phyloP scores from a whole-genome alignment of 305 asterid genomes.

The Caryopteris hybrid region DNA sequence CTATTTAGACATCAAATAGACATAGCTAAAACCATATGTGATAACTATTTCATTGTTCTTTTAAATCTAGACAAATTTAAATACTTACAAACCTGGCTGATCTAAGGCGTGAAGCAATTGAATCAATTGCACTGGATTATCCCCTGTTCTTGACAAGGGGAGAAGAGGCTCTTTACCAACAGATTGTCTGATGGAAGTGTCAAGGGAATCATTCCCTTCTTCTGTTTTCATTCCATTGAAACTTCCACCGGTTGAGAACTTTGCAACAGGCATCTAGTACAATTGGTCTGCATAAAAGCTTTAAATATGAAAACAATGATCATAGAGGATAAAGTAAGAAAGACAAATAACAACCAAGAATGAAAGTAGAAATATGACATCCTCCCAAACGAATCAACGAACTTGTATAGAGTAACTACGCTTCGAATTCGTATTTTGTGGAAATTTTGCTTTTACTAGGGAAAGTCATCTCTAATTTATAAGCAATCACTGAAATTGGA shows the following conservation, averaged over 20 bases:
- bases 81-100: constrained; percentile 64
- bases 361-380: neutral
- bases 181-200: constrained; percentile 61
- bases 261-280: constrained; percentile 64
- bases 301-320: neutral
- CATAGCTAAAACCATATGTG: no score
- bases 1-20: neutral
- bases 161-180: constrained; percentile 65
- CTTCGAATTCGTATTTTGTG: neutral
- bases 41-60: neutral
- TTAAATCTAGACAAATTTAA: neutral
- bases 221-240: constrained; percentile 60
- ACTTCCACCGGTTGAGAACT: constrained; percentile 47
- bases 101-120: constrained; percentile 78
- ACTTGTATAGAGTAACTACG: neutral
- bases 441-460: neutral
- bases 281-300: constrained; percentile 35
- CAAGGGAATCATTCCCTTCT: constrained; percentile 64
- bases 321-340: neutral
- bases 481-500: neutral
- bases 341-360: neutral
- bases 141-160: constrained; percentile 70
- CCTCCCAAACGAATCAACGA: neutral
- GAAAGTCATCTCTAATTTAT: neutral
- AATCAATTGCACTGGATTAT: constrained; percentile 72